Evolutionary conservation across 495 filamentous ascomycete species (phyloP).

Genomic region (Copromyces sp.): DNA sequence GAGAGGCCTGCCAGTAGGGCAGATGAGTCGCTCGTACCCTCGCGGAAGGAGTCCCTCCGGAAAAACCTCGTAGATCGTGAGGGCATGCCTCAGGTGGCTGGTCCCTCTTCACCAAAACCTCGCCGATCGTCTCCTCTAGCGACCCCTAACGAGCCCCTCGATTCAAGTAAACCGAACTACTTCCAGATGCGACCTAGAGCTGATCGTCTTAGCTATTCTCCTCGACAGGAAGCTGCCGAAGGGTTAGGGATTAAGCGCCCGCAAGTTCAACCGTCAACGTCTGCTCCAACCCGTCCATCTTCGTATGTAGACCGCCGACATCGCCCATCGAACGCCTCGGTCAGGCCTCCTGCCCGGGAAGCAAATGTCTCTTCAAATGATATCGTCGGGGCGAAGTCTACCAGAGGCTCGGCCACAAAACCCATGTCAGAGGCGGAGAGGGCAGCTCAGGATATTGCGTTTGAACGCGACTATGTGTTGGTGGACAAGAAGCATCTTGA

Average conservation of each 20-base stretch:
- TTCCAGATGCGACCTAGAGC: not conserved
- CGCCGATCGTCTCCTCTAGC: constrained; percentile 28
- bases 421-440: constrained; percentile 52
- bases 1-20: constrained; percentile 14
- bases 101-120: constrained; percentile 27
- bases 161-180: not conserved
- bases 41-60: constrained; percentile 13
- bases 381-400: not conserved
- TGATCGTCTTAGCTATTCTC: not conserved
- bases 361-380: constrained; percentile 8
- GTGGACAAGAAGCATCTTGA: constrained; percentile 92
- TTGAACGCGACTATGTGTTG: constrained; percentile 88
- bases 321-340: constrained; percentile 28
- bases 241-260: constrained; percentile 38
- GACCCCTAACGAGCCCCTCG: constrained; percentile 25
- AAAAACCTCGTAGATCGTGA: constrained; percentile 22
- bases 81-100: constrained; percentile 13
- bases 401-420: constrained; percentile 20
- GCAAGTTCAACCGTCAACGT: constrained; percentile 26
- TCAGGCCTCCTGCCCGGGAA: constrained; percentile 15
- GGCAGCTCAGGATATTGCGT: constrained; percentile 77
- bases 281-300: constrained; percentile 25
- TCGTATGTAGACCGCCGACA: constrained; percentile 26
- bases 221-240: constrained; percentile 26
- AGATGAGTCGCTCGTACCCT: constrained; percentile 16